phyloP scores from a whole-genome alignment of 2,329 filamentous ascomycete genomes.

The Ophiosphaerella narmari region DNA sequence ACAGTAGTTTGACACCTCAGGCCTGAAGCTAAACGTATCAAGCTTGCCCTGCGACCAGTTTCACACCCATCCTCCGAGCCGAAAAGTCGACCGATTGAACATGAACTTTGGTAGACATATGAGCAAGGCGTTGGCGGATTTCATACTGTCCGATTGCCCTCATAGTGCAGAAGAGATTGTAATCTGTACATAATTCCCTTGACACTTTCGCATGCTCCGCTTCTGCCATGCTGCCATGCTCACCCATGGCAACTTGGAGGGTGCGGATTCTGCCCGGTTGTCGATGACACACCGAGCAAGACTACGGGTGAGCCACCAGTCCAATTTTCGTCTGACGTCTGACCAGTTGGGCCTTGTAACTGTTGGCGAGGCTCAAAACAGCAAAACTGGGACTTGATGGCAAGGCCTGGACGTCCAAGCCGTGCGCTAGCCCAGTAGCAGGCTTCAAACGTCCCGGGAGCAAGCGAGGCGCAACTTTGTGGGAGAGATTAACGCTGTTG shows the following conservation, averaged over 20 bases:
- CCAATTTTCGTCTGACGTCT: conserved; percentile 23
- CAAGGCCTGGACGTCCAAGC: conserved; percentile 28
- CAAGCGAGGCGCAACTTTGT: conserved; percentile 41
- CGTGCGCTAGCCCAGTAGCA: conserved; percentile 39
- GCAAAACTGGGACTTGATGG: conserved; percentile 21
- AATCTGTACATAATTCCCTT: neutral
- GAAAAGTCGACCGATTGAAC: neutral
- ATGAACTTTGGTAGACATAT: neutral
- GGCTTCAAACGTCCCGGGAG: conserved; percentile 46
- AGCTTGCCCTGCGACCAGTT: conserved; percentile 13
- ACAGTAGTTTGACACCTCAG: conserved; percentile 27
- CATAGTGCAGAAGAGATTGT: neutral
- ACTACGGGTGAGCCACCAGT: conserved; percentile 8
- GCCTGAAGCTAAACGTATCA: conserved; percentile 18
- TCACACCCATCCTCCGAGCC: conserved; percentile 1
- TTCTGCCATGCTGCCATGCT: no score
- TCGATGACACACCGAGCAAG: conserved; percentile 2
- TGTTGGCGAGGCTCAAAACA: conserved; percentile 30
- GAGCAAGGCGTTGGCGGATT: neutral
- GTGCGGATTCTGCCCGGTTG: neutral
- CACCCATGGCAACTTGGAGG: no score
- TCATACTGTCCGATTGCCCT: neutral
- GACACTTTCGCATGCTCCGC: neutral
- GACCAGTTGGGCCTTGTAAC: conserved; percentile 27
- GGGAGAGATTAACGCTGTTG: conserved; percentile 42